Evolutionary conservation across 2,329 filamentous ascomycete species (phyloP), one percentile per base, ranked within the genome.

Genomic region (Penicillium concentricum): DNA sequence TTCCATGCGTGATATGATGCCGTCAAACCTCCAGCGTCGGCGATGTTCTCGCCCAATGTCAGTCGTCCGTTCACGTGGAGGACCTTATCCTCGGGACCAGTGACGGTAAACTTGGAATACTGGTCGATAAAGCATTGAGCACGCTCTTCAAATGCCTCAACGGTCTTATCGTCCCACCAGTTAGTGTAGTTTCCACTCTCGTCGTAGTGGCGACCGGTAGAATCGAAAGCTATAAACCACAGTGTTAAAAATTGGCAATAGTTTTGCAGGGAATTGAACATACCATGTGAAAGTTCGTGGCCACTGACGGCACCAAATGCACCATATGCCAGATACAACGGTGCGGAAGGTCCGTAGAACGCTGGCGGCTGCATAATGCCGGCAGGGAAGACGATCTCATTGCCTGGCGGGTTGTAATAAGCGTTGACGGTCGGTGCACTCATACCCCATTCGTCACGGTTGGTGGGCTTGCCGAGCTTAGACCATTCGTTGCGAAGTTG

Each of bases 11-110:
- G 76, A 67, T 84, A 90, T 0, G 86, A 79, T 0, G 86, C 83
- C 8, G 81, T 79, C 0, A 90, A 68, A 15, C 87, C 88, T 16
- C 87, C 87, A 0, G 87, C 84, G 69, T 90, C 88, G 1, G 87
- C 87, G 66, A 90, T 87, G 67, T 90, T 90, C 74, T 90, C 88
- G 20, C 83, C 84, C 2, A 89, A 74, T 0, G 87, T 90, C 15
- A 85, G 75, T 24, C 76, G 76, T 10, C 87, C 87, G 57, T 88
- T 85, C 54, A 89, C 82, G 58, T 86, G 81, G 0, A 87, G 74
- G 4, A 80, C 76, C 59, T 84, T 81, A 1, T 78, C 82, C 37
- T 86, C 79, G 12, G 83, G 78, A 0, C 82, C 83, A 0, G 78
- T 76, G 13, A 88, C 78, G 0, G 82, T 84, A 67, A 82, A 88